Percentiles rank a stretch among this genome's conserved stretches.
Evolutionary conservation across 495 filamentous ascomycete genomes (phyloP).

Genomic region (Podospora appendiculata): DNA sequence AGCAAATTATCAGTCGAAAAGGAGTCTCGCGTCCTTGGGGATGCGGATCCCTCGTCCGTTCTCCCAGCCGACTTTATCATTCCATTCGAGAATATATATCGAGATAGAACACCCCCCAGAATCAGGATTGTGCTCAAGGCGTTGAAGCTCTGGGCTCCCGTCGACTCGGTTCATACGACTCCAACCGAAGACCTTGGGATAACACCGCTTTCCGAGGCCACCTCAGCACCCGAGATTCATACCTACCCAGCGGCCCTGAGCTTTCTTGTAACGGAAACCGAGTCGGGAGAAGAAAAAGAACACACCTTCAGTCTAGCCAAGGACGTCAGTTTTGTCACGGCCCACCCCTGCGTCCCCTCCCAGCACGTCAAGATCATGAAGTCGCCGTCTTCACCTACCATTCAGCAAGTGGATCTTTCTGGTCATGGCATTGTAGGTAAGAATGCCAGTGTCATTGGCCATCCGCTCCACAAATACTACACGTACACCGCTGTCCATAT

Average conservation of each 20-base stretch:
- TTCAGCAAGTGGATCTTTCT: slow-evolving; percentile 41
- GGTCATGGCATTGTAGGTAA: slow-evolving; percentile 33
- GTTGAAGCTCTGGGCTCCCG: slow-evolving; percentile 28
- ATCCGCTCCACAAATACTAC: slow-evolving; percentile 57
- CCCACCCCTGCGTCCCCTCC: slow-evolving; percentile 55
- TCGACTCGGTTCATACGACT: slow-evolving; percentile 27
- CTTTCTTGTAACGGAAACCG: slow-evolving; percentile 41
- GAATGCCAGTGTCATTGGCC: slow-evolving; percentile 39
- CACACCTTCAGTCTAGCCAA: slow-evolving; percentile 45
- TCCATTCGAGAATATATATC: slow-evolving; percentile 43
- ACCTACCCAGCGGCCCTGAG: slow-evolving; percentile 44
- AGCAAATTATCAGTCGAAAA: slow-evolving; percentile 38
- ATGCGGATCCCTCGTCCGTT: slow-evolving; percentile 36
- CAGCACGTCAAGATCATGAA: slow-evolving; percentile 40
- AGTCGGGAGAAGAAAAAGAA: slow-evolving; percentile 26
- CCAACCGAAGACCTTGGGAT: slow-evolving; percentile 25
- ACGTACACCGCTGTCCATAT: slow-evolving; percentile 50
- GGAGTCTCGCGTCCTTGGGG: slow-evolving; percentile 46
- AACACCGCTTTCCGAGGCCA: slow-evolving; percentile 25
- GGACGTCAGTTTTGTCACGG: slow-evolving; percentile 59
- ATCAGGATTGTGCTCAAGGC: slow-evolving; percentile 36
- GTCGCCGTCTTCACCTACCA: slow-evolving; percentile 40
- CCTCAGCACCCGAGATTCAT: slow-evolving; percentile 26
- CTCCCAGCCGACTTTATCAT: slow-evolving; percentile 52
- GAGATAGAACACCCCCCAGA: slow-evolving; percentile 27